Evolutionary conservation across 176 grass and related monocot species (phyloP), one percentile per base, ranked within the genome.

Genomic region (Oryza nivara): DNA sequence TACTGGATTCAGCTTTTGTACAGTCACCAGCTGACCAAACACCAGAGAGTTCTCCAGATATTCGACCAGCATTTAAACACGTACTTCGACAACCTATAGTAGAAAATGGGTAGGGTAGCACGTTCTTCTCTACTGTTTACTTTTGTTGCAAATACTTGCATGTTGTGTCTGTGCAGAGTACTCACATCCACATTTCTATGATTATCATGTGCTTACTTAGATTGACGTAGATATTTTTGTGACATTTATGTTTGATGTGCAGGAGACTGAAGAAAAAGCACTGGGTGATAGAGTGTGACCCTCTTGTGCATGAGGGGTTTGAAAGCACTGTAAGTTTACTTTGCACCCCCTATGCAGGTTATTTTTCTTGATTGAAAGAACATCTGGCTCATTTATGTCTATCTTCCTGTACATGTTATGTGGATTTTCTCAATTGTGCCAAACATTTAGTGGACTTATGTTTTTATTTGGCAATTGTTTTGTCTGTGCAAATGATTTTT

Each of bases 1-100:
- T 98, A 83, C 54, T 98, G 77, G 93, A 98, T 85, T 95, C 96
- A 23, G 91, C 93, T 78, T 93, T 93, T 85, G 87, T 98, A 65
- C 96, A 88, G 84, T 74, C 91, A 83, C 89, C 91, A 38, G 85
- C 88, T 26, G 68, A 89, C 68, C 89, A 90, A 85, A 65, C 76
- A 73, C 86, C 75, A n/a, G 91, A 95, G 38, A 73, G 84, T 76
- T 89, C 82, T 66, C 93, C 92, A 67, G 89, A 90, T 87, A 89
- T 98, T 77, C 85, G 85, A 85, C 96, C 96, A 84, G 96, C 96
- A 90, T 98, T 98, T 90, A 92, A 87, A 68, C 96, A 98, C 51
- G 70, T 85, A 72, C 64, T 87, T 41, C 82, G 82, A 56, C 78
- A 83, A 74, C 83, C 85, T 71, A 83, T 90, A 38, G 80, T 86